Base-by-base conservation (phyloP, 1,284 basidiomycete species). In the Rhodotorula sp. region DNA sequence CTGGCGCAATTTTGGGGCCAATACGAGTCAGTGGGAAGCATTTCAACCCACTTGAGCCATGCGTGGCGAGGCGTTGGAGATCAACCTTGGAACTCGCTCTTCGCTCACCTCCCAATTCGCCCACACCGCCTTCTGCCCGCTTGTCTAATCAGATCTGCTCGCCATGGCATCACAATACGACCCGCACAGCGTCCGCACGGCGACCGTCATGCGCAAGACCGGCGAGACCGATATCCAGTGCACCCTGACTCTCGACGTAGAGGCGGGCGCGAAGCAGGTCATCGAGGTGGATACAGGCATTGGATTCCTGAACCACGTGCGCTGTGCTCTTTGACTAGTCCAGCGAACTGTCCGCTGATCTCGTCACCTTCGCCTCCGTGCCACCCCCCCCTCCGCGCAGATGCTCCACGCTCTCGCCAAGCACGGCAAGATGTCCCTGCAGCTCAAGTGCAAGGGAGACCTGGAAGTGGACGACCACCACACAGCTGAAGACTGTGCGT, bases 381-480 rank as follows among this genome's bases (percentile, higher is more conserved):
- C 20, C 51, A 17, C n/a, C 17, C 34, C 46, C 30, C 1, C 20
- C 36, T 44, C 19, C 34, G 15, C 20, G 46, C 72, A 96, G 94
- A 97, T 97, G 94, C 92, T 91, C 78, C 88, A 91, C 74, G 94
- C 94, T 2, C 85, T 97, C 8, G 93, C 94, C 51, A 96, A 96
- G 80, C 94, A 97, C 82, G 87, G 90, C 19, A 67, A 67, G 72
- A 90, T 94, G 87, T 94, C 91, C 0, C 84, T 99, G 65, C 87
- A 85, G 20, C 85, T 99, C 81, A 89, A 90, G 77, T 98, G 94
- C 81, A 88, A 91, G 77, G 96, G 96, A 60, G 96, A 99, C 81
- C 84, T 99, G 24, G 92, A 90, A 87, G 97, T 99, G 72, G 96
- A 99, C 82, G 96, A 99, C 82, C 96, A 99, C 81, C 96, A 99